A percentile compares a stretch with the other conserved stretches of the same genome.
These are phyloP conservation scores for Phytopythium sindhum DNA, from an alignment of 352 stramenopile genomes.

Conservation along the genomic window DNA sequence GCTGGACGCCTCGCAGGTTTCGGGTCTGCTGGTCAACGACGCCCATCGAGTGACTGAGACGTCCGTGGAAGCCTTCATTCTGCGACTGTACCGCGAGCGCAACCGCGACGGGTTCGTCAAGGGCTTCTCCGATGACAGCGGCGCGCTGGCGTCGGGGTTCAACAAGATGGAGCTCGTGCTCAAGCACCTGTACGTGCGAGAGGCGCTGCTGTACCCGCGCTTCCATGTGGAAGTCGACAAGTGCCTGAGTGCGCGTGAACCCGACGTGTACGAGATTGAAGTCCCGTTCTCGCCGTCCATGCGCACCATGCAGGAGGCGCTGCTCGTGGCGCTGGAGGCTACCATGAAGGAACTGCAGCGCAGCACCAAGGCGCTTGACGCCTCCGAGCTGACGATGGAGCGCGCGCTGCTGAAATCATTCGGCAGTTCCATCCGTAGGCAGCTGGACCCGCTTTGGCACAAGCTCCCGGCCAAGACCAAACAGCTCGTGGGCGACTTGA, in stretches of 20 bases:
- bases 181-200: conserved; percentile 91
- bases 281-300: conserved; percentile 90
- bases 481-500: conserved; percentile 87
- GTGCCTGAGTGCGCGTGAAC: conserved; percentile 83
- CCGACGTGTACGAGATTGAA: conserved; percentile 93
- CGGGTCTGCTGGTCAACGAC: conserved; percentile 92
- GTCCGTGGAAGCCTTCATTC: conserved; percentile 96
- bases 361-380: conserved; percentile 78
- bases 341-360: conserved; percentile 94
- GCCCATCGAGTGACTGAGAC: conserved; percentile 92
- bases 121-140: conserved; percentile 93
- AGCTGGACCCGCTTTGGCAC: conserved; percentile 98
- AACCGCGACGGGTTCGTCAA: conserved; percentile 95
- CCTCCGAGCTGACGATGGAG: conserved; percentile 90
- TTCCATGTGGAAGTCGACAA: conserved; percentile 92
- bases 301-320: conserved; percentile 92
- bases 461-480: conserved; percentile 91
- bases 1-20: conserved; percentile 81
- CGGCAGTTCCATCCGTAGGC: conserved; percentile 57
- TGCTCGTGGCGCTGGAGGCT: conserved; percentile 91
- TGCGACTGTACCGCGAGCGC: conserved; percentile 90
- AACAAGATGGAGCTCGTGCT: conserved; percentile 94
- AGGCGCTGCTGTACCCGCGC: conserved; percentile 93
- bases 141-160: conserved; percentile 90
- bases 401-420: conserved; percentile 90